phyloP scores from a whole-genome alignment of 768 basidiomycete species.

The Fibroporia radiculosa region DNA sequence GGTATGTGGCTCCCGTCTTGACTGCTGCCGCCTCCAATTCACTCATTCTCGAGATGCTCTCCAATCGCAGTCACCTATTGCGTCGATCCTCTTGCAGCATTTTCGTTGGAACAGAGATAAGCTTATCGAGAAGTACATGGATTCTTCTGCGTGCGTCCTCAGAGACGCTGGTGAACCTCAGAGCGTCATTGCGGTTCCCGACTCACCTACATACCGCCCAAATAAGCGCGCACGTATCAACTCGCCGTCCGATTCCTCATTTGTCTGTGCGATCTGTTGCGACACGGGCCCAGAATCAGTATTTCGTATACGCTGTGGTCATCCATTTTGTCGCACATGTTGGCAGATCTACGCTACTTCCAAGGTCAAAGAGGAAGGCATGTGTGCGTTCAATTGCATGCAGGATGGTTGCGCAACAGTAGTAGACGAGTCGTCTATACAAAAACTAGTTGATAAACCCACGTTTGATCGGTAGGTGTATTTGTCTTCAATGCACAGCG shows the following conservation, averaged over 20 bases:
- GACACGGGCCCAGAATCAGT: slow-evolving; percentile 47
- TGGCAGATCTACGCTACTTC: slow-evolving; percentile 73
- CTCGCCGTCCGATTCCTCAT: slow-evolving; percentile 33
- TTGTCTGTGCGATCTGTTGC: slow-evolving; percentile 91
- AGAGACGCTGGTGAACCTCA: slow-evolving; percentile 26
- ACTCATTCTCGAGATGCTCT: slow-evolving; percentile 1
- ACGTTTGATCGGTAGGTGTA: slow-evolving; percentile 9
- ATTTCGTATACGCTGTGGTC: slow-evolving; percentile 71
- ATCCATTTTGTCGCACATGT: slow-evolving; percentile 76
- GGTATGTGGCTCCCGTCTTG: slow-evolving; percentile 13
- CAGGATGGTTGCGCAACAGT: slow-evolving; percentile 63
- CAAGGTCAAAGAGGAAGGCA: slow-evolving; percentile 80
- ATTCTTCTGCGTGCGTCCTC: slow-evolving; percentile 70
- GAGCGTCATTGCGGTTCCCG: slow-evolving; percentile 6
- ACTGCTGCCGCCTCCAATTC: slow-evolving; percentile 2
- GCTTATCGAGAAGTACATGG: slow-evolving; percentile 95
- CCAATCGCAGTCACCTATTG: slow-evolving; percentile 51
- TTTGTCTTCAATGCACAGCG: not conserved
- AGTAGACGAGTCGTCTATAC: slow-evolving; percentile 50
- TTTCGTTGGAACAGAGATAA: slow-evolving; percentile 94
- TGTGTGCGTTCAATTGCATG: slow-evolving; percentile 71
- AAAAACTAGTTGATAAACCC: slow-evolving; percentile 44
- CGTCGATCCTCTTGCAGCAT: slow-evolving; percentile 73
- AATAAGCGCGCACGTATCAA: slow-evolving; percentile 18
- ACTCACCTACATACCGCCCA: slow-evolving; percentile 15